phyloP scores from a whole-genome alignment of 768 basidiomycete species.

The Phaeolepiota aurea region DNA sequence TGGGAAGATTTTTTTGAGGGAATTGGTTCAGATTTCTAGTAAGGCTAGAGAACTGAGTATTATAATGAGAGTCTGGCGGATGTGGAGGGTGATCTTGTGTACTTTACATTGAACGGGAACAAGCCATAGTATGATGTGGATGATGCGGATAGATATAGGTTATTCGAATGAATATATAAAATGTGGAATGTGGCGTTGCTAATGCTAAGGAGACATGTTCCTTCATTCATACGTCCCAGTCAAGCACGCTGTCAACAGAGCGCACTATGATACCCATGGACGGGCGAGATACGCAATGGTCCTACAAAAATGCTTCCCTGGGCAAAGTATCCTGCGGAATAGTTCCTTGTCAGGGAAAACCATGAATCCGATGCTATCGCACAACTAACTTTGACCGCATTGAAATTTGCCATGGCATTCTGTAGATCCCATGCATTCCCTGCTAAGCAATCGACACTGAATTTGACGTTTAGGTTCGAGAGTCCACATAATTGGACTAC shows the following conservation, averaged over 20 bases:
- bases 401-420: conserved; percentile 76
- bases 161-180: not conserved
- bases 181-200: not conserved
- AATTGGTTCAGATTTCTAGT: no score
- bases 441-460: conserved; percentile 76
- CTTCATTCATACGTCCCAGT: not conserved
- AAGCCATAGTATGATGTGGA: not conserved
- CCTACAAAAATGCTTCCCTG: conserved; percentile 46
- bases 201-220: not conserved
- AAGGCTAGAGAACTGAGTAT: no score
- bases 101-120: not conserved
- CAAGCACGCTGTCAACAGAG: no score
- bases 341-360: conserved; percentile 14
- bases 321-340: conserved; percentile 34
- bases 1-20: no score
- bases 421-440: conserved; percentile 82
- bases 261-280: no score
- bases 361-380: conserved; percentile 1
- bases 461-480: conserved; percentile 75
- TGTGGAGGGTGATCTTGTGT: not conserved
- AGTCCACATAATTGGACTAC: conserved; percentile 63
- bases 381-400: conserved; percentile 71
- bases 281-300: not conserved
- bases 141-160: not conserved
- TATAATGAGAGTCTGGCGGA: not conserved